Evolutionary conservation across 192 early-diverging fungal species (phyloP), one percentile per base, ranked within the genome.

Genomic region (Backusella liffmaniae): DNA sequence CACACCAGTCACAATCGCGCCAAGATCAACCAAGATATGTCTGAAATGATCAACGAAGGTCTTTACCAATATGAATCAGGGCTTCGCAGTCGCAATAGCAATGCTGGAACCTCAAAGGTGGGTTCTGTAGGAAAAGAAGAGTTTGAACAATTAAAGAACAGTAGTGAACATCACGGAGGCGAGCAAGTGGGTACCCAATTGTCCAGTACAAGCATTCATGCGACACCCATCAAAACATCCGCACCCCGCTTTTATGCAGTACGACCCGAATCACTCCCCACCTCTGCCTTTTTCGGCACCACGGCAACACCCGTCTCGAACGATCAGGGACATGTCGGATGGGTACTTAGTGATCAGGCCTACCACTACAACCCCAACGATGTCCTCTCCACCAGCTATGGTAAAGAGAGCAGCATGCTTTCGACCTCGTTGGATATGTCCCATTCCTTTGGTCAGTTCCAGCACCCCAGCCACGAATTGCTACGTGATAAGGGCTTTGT

Each of bases 401-500:
- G 76, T 9, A 72, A 67, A 30, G 77, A 76, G 23, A 29, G 56
- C 4, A 56, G 53, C 23, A 26, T 29, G 23, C 44, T 86, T 2
- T 87, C 88, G 34, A 79, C 85, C 9, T 86, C 85, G 3, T 72
- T 85, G 15, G 67, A 36, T 41, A 82, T 85, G 51, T 82, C 88
- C 42, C 89, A 92, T 51, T 87, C 88, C 9, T 86, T 88, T 79
- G 85, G 83, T 23, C 79, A 83, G 23, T 88, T 87, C 81, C 91
- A 95, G 87, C 97, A 98, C 79, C 97, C 97, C 1, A 92, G 90
- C 66, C 96, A 97, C 78, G 96, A 96, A 81, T 85, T 98, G 30
- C 82, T 98, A 81, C 93, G 92, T 73, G 97, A 98, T 82, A 95
- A 96, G 81, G 97, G 97, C n/a, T 99, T 97, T 77, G 87, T 97